Conservation (phyloP, 2,329 filamentous ascomycete species). For the Sclerotinia spermophila region DNA sequence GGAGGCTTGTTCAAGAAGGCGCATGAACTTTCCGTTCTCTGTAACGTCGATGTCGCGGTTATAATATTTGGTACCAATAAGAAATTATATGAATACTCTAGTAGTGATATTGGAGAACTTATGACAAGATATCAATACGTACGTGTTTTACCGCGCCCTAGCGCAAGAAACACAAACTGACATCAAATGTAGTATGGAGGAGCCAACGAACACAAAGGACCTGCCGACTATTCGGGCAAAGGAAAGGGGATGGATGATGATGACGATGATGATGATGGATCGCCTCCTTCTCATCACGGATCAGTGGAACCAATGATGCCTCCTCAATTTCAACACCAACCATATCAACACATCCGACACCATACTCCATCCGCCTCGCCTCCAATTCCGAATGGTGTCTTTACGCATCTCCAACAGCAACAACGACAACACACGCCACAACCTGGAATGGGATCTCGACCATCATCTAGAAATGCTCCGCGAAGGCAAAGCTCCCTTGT, state of each 20-base stretch:
- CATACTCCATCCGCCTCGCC: conserved; percentile 83
- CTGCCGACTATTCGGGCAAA: conserved; percentile 83
- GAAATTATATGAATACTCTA: conserved; percentile 98
- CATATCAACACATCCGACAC: conserved; percentile 79
- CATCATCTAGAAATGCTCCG: conserved; percentile 75
- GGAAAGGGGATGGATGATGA: conserved; percentile 68
- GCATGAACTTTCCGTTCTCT: conserved; percentile 95
- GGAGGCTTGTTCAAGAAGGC: conserved; percentile 99
- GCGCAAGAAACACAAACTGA: conserved; percentile 25
- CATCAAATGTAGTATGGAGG: conserved; percentile 67
- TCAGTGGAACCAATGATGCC: conserved; percentile 58
- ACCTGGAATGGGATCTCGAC: conserved; percentile 69
- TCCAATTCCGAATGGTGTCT: conserved; percentile 62
- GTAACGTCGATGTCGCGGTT: conserved; percentile 96
- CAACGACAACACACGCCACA: conserved; percentile 76
- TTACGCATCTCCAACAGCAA: conserved; percentile 42
- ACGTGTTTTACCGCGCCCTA: conserved; percentile 43
- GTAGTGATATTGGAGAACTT: conserved; percentile 86
- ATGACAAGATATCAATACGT: conserved; percentile 89
- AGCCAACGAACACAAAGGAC: conserved; percentile 94
- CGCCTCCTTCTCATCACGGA: conserved; percentile 50
- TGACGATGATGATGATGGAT: conserved; percentile 66
- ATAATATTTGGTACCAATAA: conserved; percentile 99
- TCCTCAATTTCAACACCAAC: conserved; percentile 65
- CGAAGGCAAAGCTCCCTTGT: conserved; percentile 71